Evolutionary conservation across 106 monocot species (phyloP).

Genomic region (Iris macrosiphon): DNA sequence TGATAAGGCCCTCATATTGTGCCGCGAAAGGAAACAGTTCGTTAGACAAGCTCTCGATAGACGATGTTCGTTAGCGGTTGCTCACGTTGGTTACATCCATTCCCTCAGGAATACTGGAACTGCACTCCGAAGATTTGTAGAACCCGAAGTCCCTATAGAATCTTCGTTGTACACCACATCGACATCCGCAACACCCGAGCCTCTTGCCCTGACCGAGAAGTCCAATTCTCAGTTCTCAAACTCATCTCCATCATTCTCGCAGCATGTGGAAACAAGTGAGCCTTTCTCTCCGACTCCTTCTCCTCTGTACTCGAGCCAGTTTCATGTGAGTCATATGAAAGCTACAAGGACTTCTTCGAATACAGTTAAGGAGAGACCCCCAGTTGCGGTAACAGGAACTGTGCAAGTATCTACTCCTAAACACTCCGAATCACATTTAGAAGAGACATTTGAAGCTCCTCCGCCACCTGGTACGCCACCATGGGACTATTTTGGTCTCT

Average conservation of each 20-base stretch:
- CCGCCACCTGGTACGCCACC: conserved; percentile 32
- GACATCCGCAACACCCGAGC: conserved; percentile 60
- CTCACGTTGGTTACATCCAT: conserved; percentile 76
- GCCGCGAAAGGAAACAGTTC: conserved; percentile 73
- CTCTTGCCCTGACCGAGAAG: conserved; percentile 42
- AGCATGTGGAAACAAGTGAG: conserved; percentile 34
- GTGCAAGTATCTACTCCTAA: conserved; percentile 25
- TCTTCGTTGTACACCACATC: conserved; percentile 60
- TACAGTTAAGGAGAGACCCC: conserved; percentile 52
- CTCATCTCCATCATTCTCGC: conserved; percentile 56
- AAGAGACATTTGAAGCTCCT: conserved; percentile 36
- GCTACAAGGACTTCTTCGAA: conserved; percentile 33
- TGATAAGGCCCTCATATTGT: conserved; percentile 74
- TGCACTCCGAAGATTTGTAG: conserved; percentile 65
- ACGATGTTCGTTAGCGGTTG: conserved; percentile 58
- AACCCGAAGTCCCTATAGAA: conserved; percentile 43
- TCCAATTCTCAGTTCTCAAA: conserved; percentile 45
- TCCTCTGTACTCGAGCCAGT: conserved; percentile 28
- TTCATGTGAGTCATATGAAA: conserved; percentile 82
- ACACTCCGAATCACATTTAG: conserved; percentile 12
- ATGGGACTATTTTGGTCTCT: conserved; percentile 89
- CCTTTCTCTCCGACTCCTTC: conserved; percentile 54
- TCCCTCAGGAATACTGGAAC: conserved; percentile 74
- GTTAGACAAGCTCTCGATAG: conserved; percentile 80
- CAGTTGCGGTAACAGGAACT: conserved; percentile 32